Base-by-base conservation (phyloP, 23 red algal genomes). In the Rhodosorus marinus region DNA sequence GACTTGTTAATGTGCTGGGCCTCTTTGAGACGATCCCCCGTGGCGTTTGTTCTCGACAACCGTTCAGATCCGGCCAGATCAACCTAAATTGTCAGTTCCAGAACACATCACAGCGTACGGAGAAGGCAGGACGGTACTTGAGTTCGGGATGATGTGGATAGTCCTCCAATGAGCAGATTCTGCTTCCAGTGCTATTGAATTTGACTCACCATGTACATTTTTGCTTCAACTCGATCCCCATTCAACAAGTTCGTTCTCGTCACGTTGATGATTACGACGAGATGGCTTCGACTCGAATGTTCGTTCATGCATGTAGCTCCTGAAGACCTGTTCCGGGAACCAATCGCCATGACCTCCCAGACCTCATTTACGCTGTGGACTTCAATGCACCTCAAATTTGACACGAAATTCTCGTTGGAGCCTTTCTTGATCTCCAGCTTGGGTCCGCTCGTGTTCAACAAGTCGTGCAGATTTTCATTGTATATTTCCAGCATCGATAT, bases 1-100 rank as follows among this genome's bases (percentile, higher is more conserved):
- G 75, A 83, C 57, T 98, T 98, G 72, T 98, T 98, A 55, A 98
- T 98, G 60, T 85, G 79, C 36, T 85, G 90, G 27, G 90, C 90
- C 79, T 98, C 90, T 20, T 62, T 67, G 43, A 98, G 26, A 5
- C 90, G 69, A 26, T 75, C 78, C 25, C 90, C 90, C 52, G 53
- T 52, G 21, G 70, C 90, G 31, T 85, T 61, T 22, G 66, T 75
- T 17, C 80, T 57, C 36, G 60, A 52, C 21, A 98, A 63, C 9
- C 90, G 59, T 32, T 98, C 90, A 35, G 66, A 75, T 25, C 90
- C 90, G 35, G 90, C 90, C 7, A 98, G 59, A 33, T 98, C 90
- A n/a, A 98, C n/a, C n/a, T n/a, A n/a, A n/a, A n/a, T n/a, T n/a
- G n/a, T n/a, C n/a, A n/a, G n/a, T n/a, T n/a, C n/a, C n/a, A n/a